These are phyloP conservation scores for Mycena epipterygia DNA, from an alignment of 768 basidiomycete genomes.

Conservation along the genomic window DNA sequence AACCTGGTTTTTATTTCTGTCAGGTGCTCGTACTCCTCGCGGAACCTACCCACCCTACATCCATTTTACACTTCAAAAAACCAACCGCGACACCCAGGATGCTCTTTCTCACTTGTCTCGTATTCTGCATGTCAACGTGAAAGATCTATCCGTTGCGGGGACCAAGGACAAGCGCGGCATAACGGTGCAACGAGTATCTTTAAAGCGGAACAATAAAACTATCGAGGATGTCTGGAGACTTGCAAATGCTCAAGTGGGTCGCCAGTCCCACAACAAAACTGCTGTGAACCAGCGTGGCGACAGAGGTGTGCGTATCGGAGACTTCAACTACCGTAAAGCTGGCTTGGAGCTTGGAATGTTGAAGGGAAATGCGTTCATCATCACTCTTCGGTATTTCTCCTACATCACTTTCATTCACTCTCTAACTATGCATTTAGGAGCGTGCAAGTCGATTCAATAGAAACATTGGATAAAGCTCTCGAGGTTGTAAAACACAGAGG, in stretches of 20 bases:
- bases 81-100: slow-evolving; percentile 98
- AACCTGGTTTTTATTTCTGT: slow-evolving; percentile 31
- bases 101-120: slow-evolving; percentile 87
- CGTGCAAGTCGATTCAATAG: slow-evolving; percentile 81
- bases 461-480: slow-evolving; percentile 82
- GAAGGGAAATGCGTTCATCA: slow-evolving; percentile 95
- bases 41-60: slow-evolving; percentile 89
- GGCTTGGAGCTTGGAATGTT: slow-evolving; percentile 94
- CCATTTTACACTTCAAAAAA: slow-evolving; percentile 97
- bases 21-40: slow-evolving; percentile 63
- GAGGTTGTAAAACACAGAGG: slow-evolving; percentile 84
- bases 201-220: slow-evolving; percentile 82
- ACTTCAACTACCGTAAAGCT: slow-evolving; percentile 87
- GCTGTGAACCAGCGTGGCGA: slow-evolving; percentile 81
- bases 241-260: slow-evolving; percentile 75
- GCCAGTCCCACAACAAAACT: slow-evolving; percentile 69
- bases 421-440: slow-evolving; percentile 66
- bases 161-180: slow-evolving; percentile 99
- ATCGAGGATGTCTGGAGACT: slow-evolving; percentile 89
- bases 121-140: slow-evolving; percentile 78
- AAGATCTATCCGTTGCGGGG: slow-evolving; percentile 91
- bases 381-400: slow-evolving; percentile 84
- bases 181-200: slow-evolving; percentile 91
- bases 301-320: slow-evolving; percentile 88
- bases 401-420: neutral